Conservation (phyloP, 1,139 yeast genomes). For the Hansenula lynferdii region DNA sequence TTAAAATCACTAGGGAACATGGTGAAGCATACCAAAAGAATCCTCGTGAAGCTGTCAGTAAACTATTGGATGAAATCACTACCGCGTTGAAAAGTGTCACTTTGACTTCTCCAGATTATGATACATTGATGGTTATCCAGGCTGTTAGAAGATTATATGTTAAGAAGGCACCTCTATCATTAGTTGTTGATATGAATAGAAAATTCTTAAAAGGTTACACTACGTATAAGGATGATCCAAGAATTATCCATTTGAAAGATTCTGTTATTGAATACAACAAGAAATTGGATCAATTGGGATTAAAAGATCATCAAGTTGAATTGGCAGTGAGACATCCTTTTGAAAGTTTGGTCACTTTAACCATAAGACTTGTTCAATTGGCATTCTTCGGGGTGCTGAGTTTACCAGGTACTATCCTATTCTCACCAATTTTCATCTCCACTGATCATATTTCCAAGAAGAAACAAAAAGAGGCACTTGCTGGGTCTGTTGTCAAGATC, state of each 20-base stretch:
- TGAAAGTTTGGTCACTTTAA: conserved; percentile 28
- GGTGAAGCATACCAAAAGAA: conserved; percentile 51
- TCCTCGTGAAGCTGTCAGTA: conserved; percentile 54
- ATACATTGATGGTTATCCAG: conserved; percentile 68
- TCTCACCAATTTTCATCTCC: conserved; percentile 61
- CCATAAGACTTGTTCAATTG: conserved; percentile 26
- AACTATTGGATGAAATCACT: conserved; percentile 49
- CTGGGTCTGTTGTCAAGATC: conserved; percentile 62
- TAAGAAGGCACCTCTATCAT: conserved; percentile 52
- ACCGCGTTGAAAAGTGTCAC: conserved; percentile 65
- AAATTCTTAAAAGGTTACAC: conserved; percentile 62
- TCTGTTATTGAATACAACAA: conserved; percentile 53
- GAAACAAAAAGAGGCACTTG: conserved; percentile 60
- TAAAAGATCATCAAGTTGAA: conserved; percentile 72
- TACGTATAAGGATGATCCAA: conserved; percentile 53
- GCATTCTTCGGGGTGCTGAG: conserved; percentile 36
- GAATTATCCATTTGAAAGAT: conserved; percentile 44
- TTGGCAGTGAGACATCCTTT: conserved; percentile 24
- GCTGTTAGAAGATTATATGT: conserved; percentile 72
- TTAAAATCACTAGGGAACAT: conserved; percentile 45
- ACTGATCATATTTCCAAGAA: conserved; percentile 49
- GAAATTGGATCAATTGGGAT: conserved; percentile 46
- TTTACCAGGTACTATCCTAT: conserved; percentile 63
- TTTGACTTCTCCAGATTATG: conserved; percentile 70
- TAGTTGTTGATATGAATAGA: conserved; percentile 70